Conservation (phyloP, 2,329 filamentous ascomycete species). For the Bimuria novae-zelandiae region DNA sequence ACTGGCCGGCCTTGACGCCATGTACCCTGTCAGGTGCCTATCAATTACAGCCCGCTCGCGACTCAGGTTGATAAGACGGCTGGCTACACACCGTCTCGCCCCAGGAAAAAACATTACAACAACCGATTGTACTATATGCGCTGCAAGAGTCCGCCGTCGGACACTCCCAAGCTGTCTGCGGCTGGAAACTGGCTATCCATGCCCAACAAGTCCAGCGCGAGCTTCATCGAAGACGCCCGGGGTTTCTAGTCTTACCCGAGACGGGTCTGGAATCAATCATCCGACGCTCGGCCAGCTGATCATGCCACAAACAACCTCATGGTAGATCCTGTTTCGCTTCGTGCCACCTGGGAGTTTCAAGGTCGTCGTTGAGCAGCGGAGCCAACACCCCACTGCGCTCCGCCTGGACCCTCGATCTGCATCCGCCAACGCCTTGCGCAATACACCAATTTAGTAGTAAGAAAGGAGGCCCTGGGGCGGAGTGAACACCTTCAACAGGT, state of each 20-base stretch:
- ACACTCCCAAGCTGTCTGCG: not conserved
- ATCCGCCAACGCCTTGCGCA: not conserved
- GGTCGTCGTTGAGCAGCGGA: conserved; percentile 1
- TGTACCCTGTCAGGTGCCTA: not conserved
- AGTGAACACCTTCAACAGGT: not conserved
- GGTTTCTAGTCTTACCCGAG: not conserved
- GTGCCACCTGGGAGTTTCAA: conserved; percentile 10
- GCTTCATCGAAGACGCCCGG: not conserved
- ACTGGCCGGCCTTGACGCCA: not conserved
- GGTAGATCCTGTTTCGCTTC: not conserved
- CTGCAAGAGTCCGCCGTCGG: no score
- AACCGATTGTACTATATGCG: no score
- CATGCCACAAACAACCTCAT: not conserved
- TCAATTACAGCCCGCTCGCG: no score
- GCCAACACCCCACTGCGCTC: conserved; percentile 7
- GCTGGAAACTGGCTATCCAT: not conserved
- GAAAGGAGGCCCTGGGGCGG: not conserved
- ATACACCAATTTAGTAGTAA: not conserved
- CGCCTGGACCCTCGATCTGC: conserved; percentile 12
- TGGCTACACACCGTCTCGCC: no score
- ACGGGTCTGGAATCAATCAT: not conserved
- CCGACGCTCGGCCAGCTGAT: conserved; percentile 3
- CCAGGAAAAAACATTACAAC: not conserved
- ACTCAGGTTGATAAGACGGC: no score
- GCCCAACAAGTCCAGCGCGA: not conserved